Percentiles rank a stretch among this genome's conserved stretches.
These are phyloP conservation scores for Pichia sp. DNA, from an alignment of 1,139 yeast genomes.

Conservation along the genomic window DNA sequence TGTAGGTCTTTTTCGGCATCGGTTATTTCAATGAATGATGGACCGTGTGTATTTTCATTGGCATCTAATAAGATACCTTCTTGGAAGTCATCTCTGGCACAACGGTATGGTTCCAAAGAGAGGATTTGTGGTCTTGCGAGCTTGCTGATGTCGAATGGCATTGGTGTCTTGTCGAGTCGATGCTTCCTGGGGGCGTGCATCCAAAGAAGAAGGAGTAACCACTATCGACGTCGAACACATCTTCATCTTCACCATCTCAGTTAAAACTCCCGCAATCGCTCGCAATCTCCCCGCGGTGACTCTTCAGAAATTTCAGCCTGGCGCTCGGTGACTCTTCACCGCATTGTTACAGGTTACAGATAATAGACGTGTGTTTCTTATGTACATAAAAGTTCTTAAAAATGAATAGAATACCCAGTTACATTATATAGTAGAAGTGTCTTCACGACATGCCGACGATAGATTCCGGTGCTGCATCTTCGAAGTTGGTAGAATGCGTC, in stretches of 20 bases:
- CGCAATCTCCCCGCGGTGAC: too few species aligned
- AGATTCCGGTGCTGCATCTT: constrained; percentile 16
- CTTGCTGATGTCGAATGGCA: constrained; percentile 53
- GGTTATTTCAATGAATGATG: constrained; percentile 52
- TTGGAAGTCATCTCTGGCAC: constrained; percentile 93
- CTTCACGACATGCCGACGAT: background rate
- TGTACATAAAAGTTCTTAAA: too few species aligned
- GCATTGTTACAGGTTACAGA: too few species aligned
- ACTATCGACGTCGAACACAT: too few species aligned
- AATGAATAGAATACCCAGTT: too few species aligned
- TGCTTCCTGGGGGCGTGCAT: too few species aligned
- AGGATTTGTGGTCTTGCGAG: constrained; percentile 83
- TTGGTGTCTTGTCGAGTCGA: constrained; percentile 1
- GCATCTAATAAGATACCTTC: constrained; percentile 91
- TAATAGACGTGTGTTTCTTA: too few species aligned
- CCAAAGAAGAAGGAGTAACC: too few species aligned
- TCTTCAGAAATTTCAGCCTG: too few species aligned
- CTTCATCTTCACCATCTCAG: too few species aligned
- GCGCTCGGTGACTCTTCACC: too few species aligned
- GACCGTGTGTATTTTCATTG: constrained; percentile 94
- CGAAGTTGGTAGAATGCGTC: constrained; percentile 35
- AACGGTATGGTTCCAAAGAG: constrained; percentile 82
- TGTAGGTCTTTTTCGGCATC: constrained; percentile 43
- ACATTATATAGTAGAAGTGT: background rate
- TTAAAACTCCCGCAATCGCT: too few species aligned